Conservation (phyloP, 805 yeast species). For the Cyberlindnera petersonii region DNA sequence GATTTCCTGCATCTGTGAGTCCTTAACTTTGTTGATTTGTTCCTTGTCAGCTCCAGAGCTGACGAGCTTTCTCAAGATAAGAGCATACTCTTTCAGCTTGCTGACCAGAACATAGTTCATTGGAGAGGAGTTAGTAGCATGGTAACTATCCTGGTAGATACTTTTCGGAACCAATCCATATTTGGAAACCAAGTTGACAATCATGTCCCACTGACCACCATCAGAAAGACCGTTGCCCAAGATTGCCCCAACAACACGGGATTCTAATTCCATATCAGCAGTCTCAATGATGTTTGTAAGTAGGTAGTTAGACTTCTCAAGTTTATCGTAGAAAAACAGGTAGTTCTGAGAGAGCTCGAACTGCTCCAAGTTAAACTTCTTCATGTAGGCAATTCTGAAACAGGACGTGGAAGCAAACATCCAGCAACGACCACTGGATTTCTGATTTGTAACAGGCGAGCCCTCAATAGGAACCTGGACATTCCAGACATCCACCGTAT, state of each 20-base stretch:
- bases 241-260: constrained; percentile 63
- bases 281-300: constrained; percentile 71
- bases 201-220: constrained; percentile 87
- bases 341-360: constrained; percentile 75
- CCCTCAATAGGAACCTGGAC: constrained; percentile 38
- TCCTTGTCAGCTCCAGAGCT: constrained; percentile 38
- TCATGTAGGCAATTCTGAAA: constrained; percentile 58
- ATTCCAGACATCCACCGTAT: constrained; percentile 28
- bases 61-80: constrained; percentile 51
- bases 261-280: constrained; percentile 57
- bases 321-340: constrained; percentile 76
- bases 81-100: constrained; percentile 71
- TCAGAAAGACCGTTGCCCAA: constrained; percentile 65
- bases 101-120: constrained; percentile 61
- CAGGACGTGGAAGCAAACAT: constrained; percentile 77
- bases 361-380: constrained; percentile 55
- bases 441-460: constrained; percentile 65
- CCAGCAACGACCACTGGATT: constrained; percentile 80
- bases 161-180: constrained; percentile 79
- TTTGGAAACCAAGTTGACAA: constrained; percentile 66
- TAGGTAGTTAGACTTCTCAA: constrained; percentile 77
- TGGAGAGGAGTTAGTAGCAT: constrained; percentile 45
- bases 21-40: constrained; percentile 33
- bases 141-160: constrained; percentile 61
- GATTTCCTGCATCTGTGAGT: constrained; percentile 52